phyloP scores from a whole-genome alignment of 129 eudicot genomes.

The Pseudognaphalium luteoalbum region DNA sequence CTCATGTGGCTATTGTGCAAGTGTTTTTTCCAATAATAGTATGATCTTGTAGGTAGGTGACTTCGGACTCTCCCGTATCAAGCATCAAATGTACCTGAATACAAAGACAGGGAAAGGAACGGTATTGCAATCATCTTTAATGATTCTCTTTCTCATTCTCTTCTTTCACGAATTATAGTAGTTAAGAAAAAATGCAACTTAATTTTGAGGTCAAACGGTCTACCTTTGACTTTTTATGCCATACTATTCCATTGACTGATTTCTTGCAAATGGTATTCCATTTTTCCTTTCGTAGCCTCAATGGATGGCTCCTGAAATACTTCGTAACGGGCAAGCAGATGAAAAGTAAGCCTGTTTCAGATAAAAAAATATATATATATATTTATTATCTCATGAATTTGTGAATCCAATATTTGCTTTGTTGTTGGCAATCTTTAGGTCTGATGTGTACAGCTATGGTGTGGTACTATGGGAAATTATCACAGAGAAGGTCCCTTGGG shows the following conservation, averaged over 20 bases:
- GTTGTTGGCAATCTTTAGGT: conserved; percentile 41
- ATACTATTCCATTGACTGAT: neutral
- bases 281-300: conserved; percentile 64
- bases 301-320: conserved; percentile 98
- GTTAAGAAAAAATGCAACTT: too few species aligned
- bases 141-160: neutral
- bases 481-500: conserved; percentile 87
- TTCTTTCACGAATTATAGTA: too few species aligned
- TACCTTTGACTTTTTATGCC: neutral
- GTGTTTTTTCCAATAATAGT: neutral
- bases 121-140: conserved; percentile 40
- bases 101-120: conserved; percentile 87
- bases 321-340: conserved; percentile 75
- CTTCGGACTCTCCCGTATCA: conserved; percentile 88
- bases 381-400: too few species aligned
- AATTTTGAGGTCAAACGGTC: neutral
- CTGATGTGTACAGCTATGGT: conserved; percentile 84
- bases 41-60: conserved; percentile 70
- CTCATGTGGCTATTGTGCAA: neutral
- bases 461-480: conserved; percentile 84
- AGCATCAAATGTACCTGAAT: conserved; percentile 59
- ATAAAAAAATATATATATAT: neutral
- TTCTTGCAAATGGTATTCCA: neutral
- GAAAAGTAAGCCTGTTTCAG: conserved; percentile 52
- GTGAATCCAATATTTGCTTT: conserved; percentile 3